A percentile compares a stretch with the other conserved stretches of the same genome.
Evolutionary conservation across 2,329 filamentous ascomycete genomes (phyloP).

Genomic region (Colletotrichum orchidophilum): DNA sequence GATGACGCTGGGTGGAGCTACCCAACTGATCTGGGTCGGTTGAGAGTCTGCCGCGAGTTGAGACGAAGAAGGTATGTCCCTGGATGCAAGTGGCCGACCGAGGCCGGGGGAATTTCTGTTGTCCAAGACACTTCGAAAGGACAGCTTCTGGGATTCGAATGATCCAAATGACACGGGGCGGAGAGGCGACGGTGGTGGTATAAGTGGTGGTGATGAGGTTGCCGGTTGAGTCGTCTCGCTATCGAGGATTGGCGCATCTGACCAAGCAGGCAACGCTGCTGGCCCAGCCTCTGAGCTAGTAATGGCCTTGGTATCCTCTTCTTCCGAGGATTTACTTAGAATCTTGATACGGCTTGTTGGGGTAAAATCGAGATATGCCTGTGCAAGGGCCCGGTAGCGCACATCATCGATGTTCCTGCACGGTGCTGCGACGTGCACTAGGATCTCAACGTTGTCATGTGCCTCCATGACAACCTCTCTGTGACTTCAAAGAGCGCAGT

Average conservation of each 20-base stretch:
- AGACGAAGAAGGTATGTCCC: conserved; percentile 15
- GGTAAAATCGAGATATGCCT: conserved; percentile 60
- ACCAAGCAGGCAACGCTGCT: conserved; percentile 12
- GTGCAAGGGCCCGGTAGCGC: conserved; percentile 58
- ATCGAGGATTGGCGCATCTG: conserved; percentile 11
- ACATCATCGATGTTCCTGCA: conserved; percentile 58
- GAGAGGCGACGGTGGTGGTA: background rate
- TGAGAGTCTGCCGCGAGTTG: background rate
- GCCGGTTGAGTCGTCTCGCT: conserved; percentile 11
- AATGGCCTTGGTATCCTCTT: background rate
- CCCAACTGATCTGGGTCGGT: conserved; percentile 45
- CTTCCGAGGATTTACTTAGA: background rate
- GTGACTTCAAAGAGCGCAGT: background rate
- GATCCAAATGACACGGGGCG: background rate
- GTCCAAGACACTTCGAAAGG: conserved; percentile 56
- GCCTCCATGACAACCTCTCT: conserved; percentile 28
- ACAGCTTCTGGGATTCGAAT: conserved; percentile 44
- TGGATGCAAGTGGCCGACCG: background rate
- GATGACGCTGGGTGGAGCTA: conserved; percentile 58
- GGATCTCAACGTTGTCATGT: conserved; percentile 57
- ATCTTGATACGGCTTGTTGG: conserved; percentile 38
- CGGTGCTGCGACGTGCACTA: conserved; percentile 65
- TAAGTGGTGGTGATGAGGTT: conserved; percentile 18
- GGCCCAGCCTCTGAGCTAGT: conserved; percentile 10
- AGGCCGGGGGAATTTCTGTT: conserved; percentile 49